These are phyloP conservation scores for Nemania sp. DNA, from an alignment of 2,329 filamentous ascomycete species.

Conservation along the genomic window DNA sequence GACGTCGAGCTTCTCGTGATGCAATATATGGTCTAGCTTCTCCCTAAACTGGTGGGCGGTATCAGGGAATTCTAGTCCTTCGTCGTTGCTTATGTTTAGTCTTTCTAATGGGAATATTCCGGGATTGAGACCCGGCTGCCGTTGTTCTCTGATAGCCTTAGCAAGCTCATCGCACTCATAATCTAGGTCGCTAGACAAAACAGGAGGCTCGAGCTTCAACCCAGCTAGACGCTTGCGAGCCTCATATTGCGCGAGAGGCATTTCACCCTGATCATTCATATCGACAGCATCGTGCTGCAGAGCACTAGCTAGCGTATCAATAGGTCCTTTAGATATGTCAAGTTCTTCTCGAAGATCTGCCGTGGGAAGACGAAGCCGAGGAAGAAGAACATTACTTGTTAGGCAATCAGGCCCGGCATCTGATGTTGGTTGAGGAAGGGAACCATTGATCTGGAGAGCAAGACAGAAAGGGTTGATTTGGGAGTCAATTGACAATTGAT, in stretches of 20 bases:
- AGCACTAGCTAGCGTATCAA: constrained; percentile 35
- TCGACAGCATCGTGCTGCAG: constrained; percentile 20
- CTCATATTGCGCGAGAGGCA: constrained; percentile 25
- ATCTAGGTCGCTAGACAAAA: constrained; percentile 47
- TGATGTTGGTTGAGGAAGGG: constrained; percentile 19
- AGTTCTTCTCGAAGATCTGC: constrained; percentile 40
- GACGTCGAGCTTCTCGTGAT: constrained; percentile 44
- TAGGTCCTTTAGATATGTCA: constrained; percentile 35
- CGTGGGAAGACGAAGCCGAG: constrained; percentile 38
- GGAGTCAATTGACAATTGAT: constrained; percentile 46
- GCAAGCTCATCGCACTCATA: constrained; percentile 45
- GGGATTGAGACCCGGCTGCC: constrained; percentile 33
- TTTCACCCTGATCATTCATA: background rate
- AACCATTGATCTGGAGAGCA: constrained; percentile 25
- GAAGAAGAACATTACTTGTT: constrained; percentile 39
- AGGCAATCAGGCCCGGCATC: constrained; percentile 24
- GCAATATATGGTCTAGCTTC: constrained; percentile 22
- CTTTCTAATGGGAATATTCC: constrained; percentile 46
- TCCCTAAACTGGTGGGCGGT: constrained; percentile 34
- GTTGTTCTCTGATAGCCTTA: constrained; percentile 35
- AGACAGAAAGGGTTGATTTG: constrained; percentile 39
- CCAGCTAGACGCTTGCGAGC: constrained; percentile 17
- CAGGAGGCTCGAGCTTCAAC: constrained; percentile 47
- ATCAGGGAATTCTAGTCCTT: constrained; percentile 45
- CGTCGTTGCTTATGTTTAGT: constrained; percentile 42